Evolutionary conservation across 1,284 basidiomycete genomes (phyloP).

Genomic region (Takashimella koratensis): DNA sequence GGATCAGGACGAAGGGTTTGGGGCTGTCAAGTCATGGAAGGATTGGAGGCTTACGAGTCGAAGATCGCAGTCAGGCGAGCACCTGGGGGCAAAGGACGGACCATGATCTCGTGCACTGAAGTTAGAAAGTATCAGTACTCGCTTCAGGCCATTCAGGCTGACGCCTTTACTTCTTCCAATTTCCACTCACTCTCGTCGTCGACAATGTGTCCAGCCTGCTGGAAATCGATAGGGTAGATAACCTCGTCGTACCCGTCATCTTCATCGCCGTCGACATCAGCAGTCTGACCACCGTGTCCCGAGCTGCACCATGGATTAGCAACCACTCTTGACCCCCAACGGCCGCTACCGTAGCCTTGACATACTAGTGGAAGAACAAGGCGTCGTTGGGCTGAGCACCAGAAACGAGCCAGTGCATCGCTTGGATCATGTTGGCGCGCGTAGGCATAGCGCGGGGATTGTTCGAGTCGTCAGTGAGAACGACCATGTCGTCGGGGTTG

Average conservation of each 20-base stretch:
- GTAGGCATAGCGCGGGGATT: slow-evolving; percentile 68
- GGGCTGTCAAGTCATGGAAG: neutral
- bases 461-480: slow-evolving; percentile 70
- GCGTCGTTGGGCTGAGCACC: slow-evolving; percentile 77
- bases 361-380: slow-evolving; percentile 84
- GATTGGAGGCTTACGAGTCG: slow-evolving; percentile 52
- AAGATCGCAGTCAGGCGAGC: slow-evolving; percentile 85
- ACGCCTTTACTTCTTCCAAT: too few relatives aligned
- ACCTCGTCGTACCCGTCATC: slow-evolving; percentile 61
- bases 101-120: slow-evolving; percentile 54
- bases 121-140: neutral
- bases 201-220: slow-evolving; percentile 67
- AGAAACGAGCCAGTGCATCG: slow-evolving; percentile 85
- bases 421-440: slow-evolving; percentile 73
- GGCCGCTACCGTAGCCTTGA: too few relatives aligned
- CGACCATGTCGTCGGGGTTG: slow-evolving; percentile 75
- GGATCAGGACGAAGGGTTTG: neutral
- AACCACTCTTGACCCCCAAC: neutral
- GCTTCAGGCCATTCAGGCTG: too few relatives aligned
- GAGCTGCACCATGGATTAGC: slow-evolving; percentile 38
- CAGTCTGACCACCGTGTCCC: slow-evolving; percentile 77
- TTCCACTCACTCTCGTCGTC: slow-evolving; percentile 71
- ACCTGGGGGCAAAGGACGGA: slow-evolving; percentile 65
- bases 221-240: slow-evolving; percentile 78
- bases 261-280: slow-evolving; percentile 64